Base-by-base conservation (phyloP, 2,329 filamentous ascomycete species). In the Chaetomiaceae sp. region DNA sequence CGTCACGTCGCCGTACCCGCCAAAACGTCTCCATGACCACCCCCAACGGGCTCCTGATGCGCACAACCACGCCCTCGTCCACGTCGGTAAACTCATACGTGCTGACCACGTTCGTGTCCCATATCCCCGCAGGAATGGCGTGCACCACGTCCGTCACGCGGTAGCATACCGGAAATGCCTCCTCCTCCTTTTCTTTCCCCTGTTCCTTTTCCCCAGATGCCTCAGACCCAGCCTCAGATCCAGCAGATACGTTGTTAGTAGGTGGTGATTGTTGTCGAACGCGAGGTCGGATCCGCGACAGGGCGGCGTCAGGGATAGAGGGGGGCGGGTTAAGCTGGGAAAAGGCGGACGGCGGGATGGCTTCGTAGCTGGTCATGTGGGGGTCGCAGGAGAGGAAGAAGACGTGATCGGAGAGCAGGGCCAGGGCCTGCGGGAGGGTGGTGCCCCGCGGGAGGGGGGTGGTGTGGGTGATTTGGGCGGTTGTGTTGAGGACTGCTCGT, bases 1-100 rank as follows among this genome's bases (percentile, higher is more conserved):
- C 10, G 61, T 3, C 61, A 65, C 19, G 2, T 48, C 51, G 17
- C 45, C 55, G 6, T n/a, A 66, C 59, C 54, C 70, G 64, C 78
- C 78, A 82, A 14, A 70, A 60, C 14, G 77, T 78, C 62, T 82
- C 78, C 69, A 81, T 74, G 2, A 74, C 64, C 30, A 78, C 66
- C 39, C 68, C 70, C 62, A 81, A 59, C 17, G 78, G 77, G 35
- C 74, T 75, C 38, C 66, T 67, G 48, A 80, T 73, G 9, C 77
- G 65, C 37, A 77, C 73, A 61, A 78, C 80, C 6, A 77, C 58
- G 16, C 78, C 78, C 23, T 63, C 68, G n/a, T 66, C 66, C 16
- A 75, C 65, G 54, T 78, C 65, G 16, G 75, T 73, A 54, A 81
- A 75, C 64, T 81, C 77, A 60, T 78, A 77, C 5, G 63, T 72